Evolutionary conservation across 2,329 filamentous ascomycete species (phyloP), one percentile per base, ranked within the genome.

Genomic region (Chaetomiaceae sp.): DNA sequence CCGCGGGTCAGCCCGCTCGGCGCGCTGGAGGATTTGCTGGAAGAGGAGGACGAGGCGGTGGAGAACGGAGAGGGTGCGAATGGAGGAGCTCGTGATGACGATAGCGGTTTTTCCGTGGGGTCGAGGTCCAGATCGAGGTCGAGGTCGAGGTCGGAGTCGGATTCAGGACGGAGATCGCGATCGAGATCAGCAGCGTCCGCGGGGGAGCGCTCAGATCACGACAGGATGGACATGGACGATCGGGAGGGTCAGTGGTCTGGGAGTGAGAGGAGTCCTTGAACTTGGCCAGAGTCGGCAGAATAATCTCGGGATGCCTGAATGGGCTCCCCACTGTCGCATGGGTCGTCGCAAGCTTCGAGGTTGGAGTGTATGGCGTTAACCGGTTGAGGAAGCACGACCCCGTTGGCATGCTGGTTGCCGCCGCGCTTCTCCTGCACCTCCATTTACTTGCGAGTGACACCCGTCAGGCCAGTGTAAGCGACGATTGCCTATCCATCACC

Each of bases 1-100:
- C 87, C 90, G 45, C 80, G 92, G 59, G 80, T 89, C 32, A 96
- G 91, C 69, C 84, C 90, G 32, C 69, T 97, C 55, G 89, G 87
- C 1, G 89, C 90, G 61, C 76, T 92, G 51, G 88, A 92, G 60
- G 84, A 84, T 58, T 66, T 90, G 60, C 69, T 89, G 43, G 81
- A 82, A 48, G 81, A 83, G 36, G 80, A 79, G 2, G 79, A 81
- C 0, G 77, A 75, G 2, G 73, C 51, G 48, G 66, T 66, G 36
- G 59, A 67, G 20, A 60, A 63, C 13, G 58, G 64, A 2, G 62
- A 60, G 4, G 58, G 61, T 27, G 56, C 50, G 34, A 51, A 56
- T 51, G 53, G 49, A 25, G 55, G 57, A 7, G 59, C 53, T 1
- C 53, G 55, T 23, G 52, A 57, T 5, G 48, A 43, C 9, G 59